Evolutionary conservation across 805 yeast genomes (phyloP).

Genomic region (Ogataea allantospora): DNA sequence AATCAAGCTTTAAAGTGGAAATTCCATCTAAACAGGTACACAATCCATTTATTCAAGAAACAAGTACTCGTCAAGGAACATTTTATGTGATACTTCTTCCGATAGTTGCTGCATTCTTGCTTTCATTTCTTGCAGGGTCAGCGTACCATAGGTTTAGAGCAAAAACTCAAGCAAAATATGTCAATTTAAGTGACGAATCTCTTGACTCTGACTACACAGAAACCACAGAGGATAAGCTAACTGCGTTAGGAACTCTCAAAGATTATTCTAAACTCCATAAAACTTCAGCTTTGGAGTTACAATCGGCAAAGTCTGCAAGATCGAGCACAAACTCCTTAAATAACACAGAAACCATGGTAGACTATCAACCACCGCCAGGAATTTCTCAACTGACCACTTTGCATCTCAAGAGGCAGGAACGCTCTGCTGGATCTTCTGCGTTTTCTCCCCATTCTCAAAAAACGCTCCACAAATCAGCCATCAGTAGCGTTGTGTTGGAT

Average conservation of each 20-base stretch:
- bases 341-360: background rate
- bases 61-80: constrained; percentile 25
- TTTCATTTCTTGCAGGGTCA: constrained; percentile 24
- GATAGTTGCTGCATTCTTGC: constrained; percentile 23
- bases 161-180: constrained; percentile 22
- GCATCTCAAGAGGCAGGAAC: constrained; percentile 2
- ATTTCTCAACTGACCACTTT: background rate
- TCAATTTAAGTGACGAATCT: constrained; percentile 17
- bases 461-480: constrained; percentile 21
- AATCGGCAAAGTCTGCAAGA: background rate
- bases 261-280: background rate
- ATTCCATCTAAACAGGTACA: constrained; percentile 18
- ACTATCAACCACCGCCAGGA: constrained; percentile 4
- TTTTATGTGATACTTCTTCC: constrained; percentile 30
- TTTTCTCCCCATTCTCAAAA: background rate
- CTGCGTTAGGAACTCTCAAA: constrained; percentile 6
- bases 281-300: background rate
- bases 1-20: constrained; percentile 9
- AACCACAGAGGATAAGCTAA: constrained; percentile 6
- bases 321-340: constrained; percentile 1
- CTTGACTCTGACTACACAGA: constrained; percentile 13
- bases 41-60: constrained; percentile 27
- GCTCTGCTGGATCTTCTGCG: background rate
- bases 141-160: constrained; percentile 24
- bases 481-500: constrained; percentile 27